A percentile compares a stretch with the other conserved stretches of the same genome.
phyloP scores from a whole-genome alignment of 108 stramenopile genomes.

The Conticribra weissflogii region DNA sequence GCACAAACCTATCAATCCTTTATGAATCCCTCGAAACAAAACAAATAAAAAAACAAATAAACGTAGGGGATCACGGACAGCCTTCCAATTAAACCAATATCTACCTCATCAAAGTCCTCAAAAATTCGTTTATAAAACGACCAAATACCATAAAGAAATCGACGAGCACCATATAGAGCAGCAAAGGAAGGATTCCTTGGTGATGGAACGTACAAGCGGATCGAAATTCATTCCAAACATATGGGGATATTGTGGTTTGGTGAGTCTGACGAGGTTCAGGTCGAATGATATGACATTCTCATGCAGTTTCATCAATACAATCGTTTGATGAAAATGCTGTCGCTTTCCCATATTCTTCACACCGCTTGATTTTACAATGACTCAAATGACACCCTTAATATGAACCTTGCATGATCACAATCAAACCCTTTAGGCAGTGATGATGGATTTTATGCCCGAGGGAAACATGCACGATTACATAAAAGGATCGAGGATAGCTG shows the following conservation, averaged over 20 bases:
- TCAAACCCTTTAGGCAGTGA: conserved; percentile 5
- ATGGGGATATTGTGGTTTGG: conserved; percentile 42
- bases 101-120: neutral
- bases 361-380: no score
- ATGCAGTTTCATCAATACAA: neutral
- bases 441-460: conserved; percentile 57
- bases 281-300: neutral
- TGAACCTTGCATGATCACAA: neutral
- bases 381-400: neutral
- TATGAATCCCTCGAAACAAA: neutral
- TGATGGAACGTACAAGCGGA: conserved; percentile 32
- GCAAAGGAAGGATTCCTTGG: conserved; percentile 46
- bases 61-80: conserved; percentile 38
- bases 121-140: conserved; percentile 49
- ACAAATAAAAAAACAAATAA: neutral
- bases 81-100: conserved; percentile 29
- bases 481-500: conserved; percentile 37
- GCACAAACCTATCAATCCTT: neutral
- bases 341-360: neutral
- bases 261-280: neutral
- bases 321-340: neutral
- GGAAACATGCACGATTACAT: conserved; percentile 51
- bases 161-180: conserved; percentile 13
- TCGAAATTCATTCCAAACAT: conserved; percentile 45
- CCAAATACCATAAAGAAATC: conserved; percentile 25